These are phyloP conservation scores for Boechera stricta DNA, from an alignment of 345 rosid species.

Conservation along the genomic window DNA sequence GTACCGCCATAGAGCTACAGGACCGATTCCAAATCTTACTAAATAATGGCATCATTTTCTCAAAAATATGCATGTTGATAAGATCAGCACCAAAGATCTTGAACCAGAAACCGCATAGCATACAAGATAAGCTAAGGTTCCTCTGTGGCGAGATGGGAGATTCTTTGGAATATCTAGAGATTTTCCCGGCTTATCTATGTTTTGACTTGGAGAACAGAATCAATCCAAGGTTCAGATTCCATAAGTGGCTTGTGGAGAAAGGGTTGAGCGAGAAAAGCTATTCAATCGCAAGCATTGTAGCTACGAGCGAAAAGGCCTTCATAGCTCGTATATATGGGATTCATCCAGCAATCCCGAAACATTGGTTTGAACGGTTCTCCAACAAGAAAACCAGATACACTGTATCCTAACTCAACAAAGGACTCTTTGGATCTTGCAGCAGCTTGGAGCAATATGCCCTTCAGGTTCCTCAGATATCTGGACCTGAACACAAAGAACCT, in stretches of 20 bases:
- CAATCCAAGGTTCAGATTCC: constrained; percentile 60
- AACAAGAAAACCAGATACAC: constrained; percentile 33
- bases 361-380: constrained; percentile 57
- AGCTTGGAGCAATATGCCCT: constrained; percentile 9
- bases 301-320: constrained; percentile 66
- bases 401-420: constrained; percentile 18
- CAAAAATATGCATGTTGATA: constrained; percentile 57
- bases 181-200: constrained; percentile 63
- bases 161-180: constrained; percentile 53
- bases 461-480: neutral
- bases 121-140: constrained; percentile 57
- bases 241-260: constrained; percentile 59
- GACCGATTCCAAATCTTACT: constrained; percentile 58
- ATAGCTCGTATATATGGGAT: constrained; percentile 57
- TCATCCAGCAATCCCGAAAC: constrained; percentile 71
- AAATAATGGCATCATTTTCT: constrained; percentile 51
- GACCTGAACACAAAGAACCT: constrained; percentile 12
- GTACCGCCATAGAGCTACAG: constrained; percentile 56
- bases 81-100: constrained; percentile 58
- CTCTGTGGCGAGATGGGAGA: constrained; percentile 54
- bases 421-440: constrained; percentile 19
- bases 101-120: constrained; percentile 60
- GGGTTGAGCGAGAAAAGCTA: constrained; percentile 54
- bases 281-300: constrained; percentile 68
- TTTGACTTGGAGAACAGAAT: constrained; percentile 70